These are phyloP conservation scores for Echites panduratus DNA, from an alignment of 257 asterid genomes.

Conservation along the genomic window DNA sequence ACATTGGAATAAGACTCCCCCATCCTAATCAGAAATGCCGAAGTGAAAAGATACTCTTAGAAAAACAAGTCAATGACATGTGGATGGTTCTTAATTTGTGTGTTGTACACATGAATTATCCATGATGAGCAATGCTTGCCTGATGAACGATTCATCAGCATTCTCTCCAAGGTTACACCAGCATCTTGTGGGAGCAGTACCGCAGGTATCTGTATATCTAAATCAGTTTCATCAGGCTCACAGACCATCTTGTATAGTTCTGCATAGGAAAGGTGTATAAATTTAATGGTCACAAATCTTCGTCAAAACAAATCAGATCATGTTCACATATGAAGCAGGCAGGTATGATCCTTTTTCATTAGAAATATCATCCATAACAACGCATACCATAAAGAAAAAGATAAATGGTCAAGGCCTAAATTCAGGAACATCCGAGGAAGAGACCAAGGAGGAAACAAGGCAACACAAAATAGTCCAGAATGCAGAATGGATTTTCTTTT, in stretches of 20 bases:
- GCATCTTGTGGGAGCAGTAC: slow-evolving; percentile 91
- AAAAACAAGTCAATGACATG: background rate
- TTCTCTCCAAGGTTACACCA: slow-evolving; percentile 56
- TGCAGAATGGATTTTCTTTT: background rate
- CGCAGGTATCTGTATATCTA: slow-evolving; percentile 73
- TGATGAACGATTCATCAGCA: slow-evolving; percentile 67
- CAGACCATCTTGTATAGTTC: slow-evolving; percentile 98
- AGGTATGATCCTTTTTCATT: background rate
- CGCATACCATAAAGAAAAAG: background rate
- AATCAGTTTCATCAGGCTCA: slow-evolving; percentile 81
- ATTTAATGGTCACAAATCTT: background rate
- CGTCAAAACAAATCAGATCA: background rate
- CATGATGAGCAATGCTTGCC: slow-evolving; percentile 35
- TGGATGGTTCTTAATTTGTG: slow-evolving; percentile 1
- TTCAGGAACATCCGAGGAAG: background rate
- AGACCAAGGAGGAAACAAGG: background rate
- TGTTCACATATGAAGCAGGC: background rate
- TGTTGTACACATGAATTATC: background rate
- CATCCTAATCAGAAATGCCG: background rate
- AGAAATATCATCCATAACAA: background rate
- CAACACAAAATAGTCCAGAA: background rate
- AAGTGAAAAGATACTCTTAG: slow-evolving; percentile 1
- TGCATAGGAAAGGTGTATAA: slow-evolving; percentile 25
- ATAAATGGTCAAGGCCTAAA: background rate
- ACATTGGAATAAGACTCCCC: background rate